Base-by-base conservation (phyloP, 1,284 basidiomycete species). In the Microstroma glucosiphilum region DNA sequence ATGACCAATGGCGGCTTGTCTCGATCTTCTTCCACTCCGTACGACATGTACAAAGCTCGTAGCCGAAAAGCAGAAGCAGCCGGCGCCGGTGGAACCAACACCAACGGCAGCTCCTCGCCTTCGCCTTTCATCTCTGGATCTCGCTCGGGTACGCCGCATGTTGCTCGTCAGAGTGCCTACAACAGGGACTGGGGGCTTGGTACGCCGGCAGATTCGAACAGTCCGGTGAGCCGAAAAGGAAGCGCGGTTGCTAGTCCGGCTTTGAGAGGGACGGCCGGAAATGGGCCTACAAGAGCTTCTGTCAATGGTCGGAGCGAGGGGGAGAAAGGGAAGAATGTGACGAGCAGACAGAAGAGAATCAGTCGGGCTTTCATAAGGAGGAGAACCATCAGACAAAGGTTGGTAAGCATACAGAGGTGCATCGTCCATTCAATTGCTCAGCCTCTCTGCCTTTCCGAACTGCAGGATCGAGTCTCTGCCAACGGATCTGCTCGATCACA, bases 401-500 rank as follows among this genome's bases (percentile, higher is more conserved):
- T 7, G 57, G 58, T 12, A 21, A 48, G 43, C 3, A 6, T 48
- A 4, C 43, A 17, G 6, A 48, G 15, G 21, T 48, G 43, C 43
- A 6, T 21, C 43, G 13, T 3, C 17, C 21, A 48, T 4, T n/a
- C 17, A 4, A 4, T n/a, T 48, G 43, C 43, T 48, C 43, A 56
- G 6, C 12, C 4, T 2, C 26, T 6, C 54, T 23, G 19, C 30
- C 26, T 13, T 56, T 13, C 23, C 30, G 26, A 4, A 12, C 56
- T 55, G n/a, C 58, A 59, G 58, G 58, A 40, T 51, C 12, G 17
- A 58, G 55, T 57, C 57, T 4, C 15, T 60, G 21, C 59, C 59
- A 8, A 23, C 41, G n/a, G 56, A 30, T 15, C 23, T 56, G 15
- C 40, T 56, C 56, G 59, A 60, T 40, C 40, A n/a, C 11, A n/a